A percentile compares a stretch with the other conserved stretches of the same genome.
Evolutionary conservation across 495 filamentous ascomycete genomes (phyloP).

Genomic region (Hyaloscypha bicolor): DNA sequence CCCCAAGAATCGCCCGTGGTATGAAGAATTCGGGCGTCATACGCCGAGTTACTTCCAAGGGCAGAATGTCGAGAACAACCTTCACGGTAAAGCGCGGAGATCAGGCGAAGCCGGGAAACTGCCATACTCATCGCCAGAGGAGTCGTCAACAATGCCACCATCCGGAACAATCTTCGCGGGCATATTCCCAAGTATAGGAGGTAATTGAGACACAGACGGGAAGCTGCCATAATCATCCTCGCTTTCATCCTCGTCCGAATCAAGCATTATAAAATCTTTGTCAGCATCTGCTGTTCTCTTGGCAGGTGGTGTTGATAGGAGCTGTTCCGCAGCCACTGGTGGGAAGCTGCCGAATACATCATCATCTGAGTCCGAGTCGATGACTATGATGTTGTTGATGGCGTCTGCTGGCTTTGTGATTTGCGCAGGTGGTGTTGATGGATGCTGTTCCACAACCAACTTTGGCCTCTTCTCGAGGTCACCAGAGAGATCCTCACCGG

Average conservation of each 20-base stretch:
- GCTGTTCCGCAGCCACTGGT: background rate
- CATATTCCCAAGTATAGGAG: background rate
- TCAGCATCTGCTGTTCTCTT: background rate
- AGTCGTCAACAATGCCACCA: background rate
- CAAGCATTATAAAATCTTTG: background rate
- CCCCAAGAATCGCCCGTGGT: background rate
- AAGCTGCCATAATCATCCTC: slow-evolving; percentile 16
- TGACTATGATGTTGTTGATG: background rate
- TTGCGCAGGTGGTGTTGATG: slow-evolving; percentile 8
- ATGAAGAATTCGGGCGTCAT: background rate
- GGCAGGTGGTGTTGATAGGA: background rate
- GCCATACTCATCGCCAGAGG: slow-evolving; percentile 16
- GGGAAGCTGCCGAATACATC: slow-evolving; percentile 2
- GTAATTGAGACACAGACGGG: slow-evolving; percentile 3
- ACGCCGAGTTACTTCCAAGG: background rate
- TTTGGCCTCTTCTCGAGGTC: background rate
- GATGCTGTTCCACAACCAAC: background rate
- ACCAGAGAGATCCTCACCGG: background rate
- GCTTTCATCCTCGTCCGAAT: background rate
- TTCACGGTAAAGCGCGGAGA: slow-evolving; percentile 8
- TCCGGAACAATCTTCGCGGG: background rate
- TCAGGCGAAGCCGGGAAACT: slow-evolving; percentile 22
- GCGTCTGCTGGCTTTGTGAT: background rate
- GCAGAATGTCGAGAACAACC: background rate
- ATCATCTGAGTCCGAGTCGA: slow-evolving; percentile 3